Conservation (phyloP, 345 rosid species). For the Eucalyptus dawsonii region DNA sequence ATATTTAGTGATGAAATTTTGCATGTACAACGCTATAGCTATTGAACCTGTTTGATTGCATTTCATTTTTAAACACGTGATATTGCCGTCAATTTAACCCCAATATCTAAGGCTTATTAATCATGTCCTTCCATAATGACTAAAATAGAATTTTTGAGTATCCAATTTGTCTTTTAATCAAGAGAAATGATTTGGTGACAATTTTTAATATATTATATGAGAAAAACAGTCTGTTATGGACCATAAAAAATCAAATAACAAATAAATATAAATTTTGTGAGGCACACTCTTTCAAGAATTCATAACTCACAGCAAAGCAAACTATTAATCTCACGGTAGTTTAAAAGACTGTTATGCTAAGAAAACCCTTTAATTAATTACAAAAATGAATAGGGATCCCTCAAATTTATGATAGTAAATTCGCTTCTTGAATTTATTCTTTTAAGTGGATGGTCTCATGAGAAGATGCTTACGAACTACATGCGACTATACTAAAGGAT, state of each 20-base stretch:
- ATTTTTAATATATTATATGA: too few relatives aligned
- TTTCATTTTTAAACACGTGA: neutral
- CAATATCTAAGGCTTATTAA: neutral
- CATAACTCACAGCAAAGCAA: too few relatives aligned
- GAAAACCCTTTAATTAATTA: too few relatives aligned
- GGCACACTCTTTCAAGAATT: too few relatives aligned
- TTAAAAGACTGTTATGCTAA: rapidly evolving
- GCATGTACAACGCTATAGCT: neutral
- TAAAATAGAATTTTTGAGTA: too few relatives aligned
- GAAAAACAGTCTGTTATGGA: rapidly evolving
- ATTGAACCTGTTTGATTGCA: neutral
- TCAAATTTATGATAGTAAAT: neutral
- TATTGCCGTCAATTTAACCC: too few relatives aligned
- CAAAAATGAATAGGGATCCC: neutral
- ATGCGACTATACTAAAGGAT: neutral
- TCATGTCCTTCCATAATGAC: neutral
- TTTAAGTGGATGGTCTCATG: neutral
- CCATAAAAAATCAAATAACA: too few relatives aligned
- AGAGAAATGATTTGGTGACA: too few relatives aligned
- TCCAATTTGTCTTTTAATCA: too few relatives aligned
- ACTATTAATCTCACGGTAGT: rapidly evolving
- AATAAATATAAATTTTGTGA: too few relatives aligned
- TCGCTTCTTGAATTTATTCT: too few relatives aligned
- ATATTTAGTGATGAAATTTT: neutral
- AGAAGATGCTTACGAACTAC: neutral